Percentiles rank a stretch among this genome's conserved stretches.
phyloP scores from a whole-genome alignment of 805 yeast genomes.

The Candida stauntonica region DNA sequence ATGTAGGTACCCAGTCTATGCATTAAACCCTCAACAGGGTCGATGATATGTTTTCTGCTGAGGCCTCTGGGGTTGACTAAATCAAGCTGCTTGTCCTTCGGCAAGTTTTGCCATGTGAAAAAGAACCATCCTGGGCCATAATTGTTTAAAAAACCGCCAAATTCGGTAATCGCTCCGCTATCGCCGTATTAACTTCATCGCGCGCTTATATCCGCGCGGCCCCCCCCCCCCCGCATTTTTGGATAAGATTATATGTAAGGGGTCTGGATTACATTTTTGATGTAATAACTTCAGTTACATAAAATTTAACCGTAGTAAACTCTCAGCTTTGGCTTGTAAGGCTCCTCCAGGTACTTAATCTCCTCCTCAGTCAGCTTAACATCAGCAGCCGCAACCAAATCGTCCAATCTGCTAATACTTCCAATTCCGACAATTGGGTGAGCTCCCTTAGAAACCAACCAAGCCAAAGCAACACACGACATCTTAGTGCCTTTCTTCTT shows the following conservation, averaged over 20 bases:
- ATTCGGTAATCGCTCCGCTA: no score
- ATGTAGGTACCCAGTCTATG: conserved; percentile 41
- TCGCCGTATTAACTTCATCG: no score
- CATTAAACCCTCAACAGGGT: conserved; percentile 37
- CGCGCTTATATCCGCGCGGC: no score
- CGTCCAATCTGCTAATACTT: conserved; percentile 46
- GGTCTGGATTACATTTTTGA: no score
- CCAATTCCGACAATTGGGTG: conserved; percentile 54
- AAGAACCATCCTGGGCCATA: conserved; percentile 1
- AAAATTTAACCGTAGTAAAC: conserved; percentile 2
- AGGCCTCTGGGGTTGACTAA: conserved; percentile 33
- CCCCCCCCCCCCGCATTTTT: no score
- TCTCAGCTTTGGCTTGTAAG: conserved; percentile 20
- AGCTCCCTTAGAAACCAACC: conserved; percentile 48
- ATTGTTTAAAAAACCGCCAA: no score
- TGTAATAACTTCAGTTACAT: no score
- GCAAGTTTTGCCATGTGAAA: background rate
- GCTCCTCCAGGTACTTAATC: conserved; percentile 19
- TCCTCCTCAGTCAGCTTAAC: conserved; percentile 31
- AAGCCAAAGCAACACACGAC: conserved; percentile 49
- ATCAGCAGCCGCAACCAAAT: conserved; percentile 40
- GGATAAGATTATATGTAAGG: no score
- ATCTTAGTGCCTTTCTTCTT: conserved; percentile 42
- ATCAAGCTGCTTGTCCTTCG: conserved; percentile 1
- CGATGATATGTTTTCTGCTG: conserved; percentile 44